Base-by-base conservation (phyloP, 2,329 filamentous ascomycete species). In the Ascochyta fabae region DNA sequence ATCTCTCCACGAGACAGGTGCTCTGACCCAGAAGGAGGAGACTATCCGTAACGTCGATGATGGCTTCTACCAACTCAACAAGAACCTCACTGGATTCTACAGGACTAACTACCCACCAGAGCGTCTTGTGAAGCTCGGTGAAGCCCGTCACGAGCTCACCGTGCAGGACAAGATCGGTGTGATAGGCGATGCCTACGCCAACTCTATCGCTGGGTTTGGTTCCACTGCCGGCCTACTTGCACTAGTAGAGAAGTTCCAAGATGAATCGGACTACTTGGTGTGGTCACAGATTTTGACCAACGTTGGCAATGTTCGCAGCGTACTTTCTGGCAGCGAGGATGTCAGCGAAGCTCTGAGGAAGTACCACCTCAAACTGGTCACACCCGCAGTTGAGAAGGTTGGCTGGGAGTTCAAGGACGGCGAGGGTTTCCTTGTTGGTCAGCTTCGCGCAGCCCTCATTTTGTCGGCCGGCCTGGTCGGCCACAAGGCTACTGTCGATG, bases 41-140 rank as follows among this genome's bases (percentile, higher is more conserved):
- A 92, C 86, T 12, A 85, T 98, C 53, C 82, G 84, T 44, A 88
- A 89, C 57, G 80, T 96, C 53, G 86, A 92, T 63, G 84, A 88
- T 41, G 84, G 86, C 35, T 97, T 96, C 75, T 99, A 98, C 80
- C 96, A 96, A 80, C 82, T 99, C 68, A 99, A 99, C 80, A 87
- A 88, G 58, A 87, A 94, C 51, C 90, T 94, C 55, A 92, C 88
- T 47, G 94, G 92, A 24, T 97, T 90, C 77, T 98, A 96, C 79
- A 86, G 93, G 58, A 95, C 94, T 44, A 96, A 96, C 77, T 96
- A 98, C 72, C 92, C 95, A 5, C 87, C 91, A n/a, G 82, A 86
- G 60, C 87, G 94, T 43, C 84, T 99, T 36, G 85, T 85, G 35
- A 92, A 92, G 78, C 86, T 99, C 23, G 90, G 91, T 54, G 84